Conservation (phyloP, 805 yeast genomes). For the Metschnikowia aberdeeniae region DNA sequence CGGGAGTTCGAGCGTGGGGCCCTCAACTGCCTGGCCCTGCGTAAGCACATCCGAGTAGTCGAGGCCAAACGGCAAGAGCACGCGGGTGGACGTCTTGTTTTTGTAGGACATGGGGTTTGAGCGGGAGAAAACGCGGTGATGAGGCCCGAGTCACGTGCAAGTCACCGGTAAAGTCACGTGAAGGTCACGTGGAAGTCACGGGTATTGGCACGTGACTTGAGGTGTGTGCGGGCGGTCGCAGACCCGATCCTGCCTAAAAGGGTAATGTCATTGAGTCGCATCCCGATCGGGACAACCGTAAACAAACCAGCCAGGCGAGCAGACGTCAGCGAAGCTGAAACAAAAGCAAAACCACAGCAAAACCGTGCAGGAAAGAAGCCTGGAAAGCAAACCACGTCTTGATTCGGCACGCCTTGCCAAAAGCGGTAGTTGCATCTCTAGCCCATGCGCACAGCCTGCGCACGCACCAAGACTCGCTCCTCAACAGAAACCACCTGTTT, state of each 20-base stretch:
- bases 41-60: conserved; percentile 56
- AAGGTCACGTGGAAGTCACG: too few relatives aligned
- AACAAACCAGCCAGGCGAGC: conserved; percentile 5
- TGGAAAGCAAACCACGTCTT: background rate
- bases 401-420: too few relatives aligned
- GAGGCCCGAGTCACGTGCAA: conserved; percentile 2
- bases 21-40: conserved; percentile 32
- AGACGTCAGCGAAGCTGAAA: background rate
- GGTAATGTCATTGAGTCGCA: conserved; percentile 3
- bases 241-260: background rate
- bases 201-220: background rate
- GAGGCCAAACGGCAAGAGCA: conserved; percentile 64
- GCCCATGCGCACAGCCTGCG: background rate
- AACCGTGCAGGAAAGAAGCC: too few relatives aligned
- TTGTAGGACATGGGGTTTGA: conserved; percentile 50
- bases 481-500: too few relatives aligned
- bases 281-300: background rate
- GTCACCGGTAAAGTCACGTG: too few relatives aligned
- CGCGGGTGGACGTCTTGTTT: conserved; percentile 43
- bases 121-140: background rate
- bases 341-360: too few relatives aligned
- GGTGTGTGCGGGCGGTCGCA: background rate
- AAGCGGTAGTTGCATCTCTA: too few relatives aligned
- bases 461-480: too few relatives aligned
- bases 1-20: conserved; percentile 53